Conservation (phyloP, 495 filamentous ascomycete species). For the Amniculicola lignicola region DNA sequence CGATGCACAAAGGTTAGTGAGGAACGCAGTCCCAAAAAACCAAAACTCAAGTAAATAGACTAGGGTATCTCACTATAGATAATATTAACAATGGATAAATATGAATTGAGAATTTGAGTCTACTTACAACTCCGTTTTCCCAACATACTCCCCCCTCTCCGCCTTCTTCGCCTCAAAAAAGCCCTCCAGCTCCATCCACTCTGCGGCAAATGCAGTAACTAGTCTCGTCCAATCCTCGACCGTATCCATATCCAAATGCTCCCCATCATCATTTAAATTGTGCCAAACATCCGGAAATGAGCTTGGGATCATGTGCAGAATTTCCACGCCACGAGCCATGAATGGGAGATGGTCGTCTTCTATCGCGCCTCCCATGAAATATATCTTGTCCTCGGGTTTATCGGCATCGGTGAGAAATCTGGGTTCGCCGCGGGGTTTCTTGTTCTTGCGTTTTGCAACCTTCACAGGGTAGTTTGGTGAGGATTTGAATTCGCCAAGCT, state of each 20-base stretch:
- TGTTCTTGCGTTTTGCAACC: slow-evolving; percentile 26
- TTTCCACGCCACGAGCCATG: slow-evolving; percentile 75
- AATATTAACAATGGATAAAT: slow-evolving; percentile 4
- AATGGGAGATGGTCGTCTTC: slow-evolving; percentile 92
- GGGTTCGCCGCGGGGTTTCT: slow-evolving; percentile 12
- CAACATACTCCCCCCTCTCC: slow-evolving; percentile 8
- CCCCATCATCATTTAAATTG: slow-evolving; percentile 74
- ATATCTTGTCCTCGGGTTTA: slow-evolving; percentile 21
- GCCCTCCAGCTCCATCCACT: slow-evolving; percentile 73
- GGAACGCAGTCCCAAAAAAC: too few species aligned
- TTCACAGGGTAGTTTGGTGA: slow-evolving; percentile 44
- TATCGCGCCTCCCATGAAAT: slow-evolving; percentile 44
- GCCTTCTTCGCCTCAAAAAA: slow-evolving; percentile 20
- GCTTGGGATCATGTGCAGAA: slow-evolving; percentile 81
- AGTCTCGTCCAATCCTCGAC: slow-evolving; percentile 86
- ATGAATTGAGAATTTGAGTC: not conserved
- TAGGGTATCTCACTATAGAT: slow-evolving; percentile 29
- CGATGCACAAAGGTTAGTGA: too few species aligned
- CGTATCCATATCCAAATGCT: slow-evolving; percentile 78
- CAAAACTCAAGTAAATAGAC: not conserved
- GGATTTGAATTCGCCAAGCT: slow-evolving; percentile 54
- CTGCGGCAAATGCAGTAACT: slow-evolving; percentile 77
- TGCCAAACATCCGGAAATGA: slow-evolving; percentile 90
- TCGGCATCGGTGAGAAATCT: slow-evolving; percentile 16
- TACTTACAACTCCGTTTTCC: slow-evolving; percentile 33